A percentile compares a stretch with the other conserved stretches of the same genome.
Conservation (phyloP, 768 basidiomycete genomes). For the Dioszegia aurantiaca region DNA sequence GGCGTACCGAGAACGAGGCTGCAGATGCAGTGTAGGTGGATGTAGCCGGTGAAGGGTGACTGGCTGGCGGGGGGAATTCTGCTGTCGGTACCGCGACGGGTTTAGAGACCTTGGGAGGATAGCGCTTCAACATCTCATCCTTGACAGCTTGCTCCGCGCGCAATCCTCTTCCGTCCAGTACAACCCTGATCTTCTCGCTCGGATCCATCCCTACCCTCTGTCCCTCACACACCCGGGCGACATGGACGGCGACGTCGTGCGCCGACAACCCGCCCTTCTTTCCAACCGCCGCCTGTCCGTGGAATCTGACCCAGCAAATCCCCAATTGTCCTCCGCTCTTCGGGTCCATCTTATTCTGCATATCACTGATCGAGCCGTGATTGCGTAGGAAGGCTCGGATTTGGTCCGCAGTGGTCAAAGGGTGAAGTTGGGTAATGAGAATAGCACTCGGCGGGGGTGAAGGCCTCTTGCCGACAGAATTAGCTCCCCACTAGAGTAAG, state of each 20-base stretch:
- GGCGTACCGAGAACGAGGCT: constrained; percentile 8
- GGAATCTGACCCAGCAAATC: constrained; percentile 69
- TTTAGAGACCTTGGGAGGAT: constrained; percentile 34
- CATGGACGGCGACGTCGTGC: constrained; percentile 67
- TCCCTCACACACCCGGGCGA: constrained; percentile 67
- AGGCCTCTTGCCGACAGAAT: constrained; percentile 70
- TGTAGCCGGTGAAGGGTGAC: constrained; percentile 4
- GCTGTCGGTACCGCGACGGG: constrained; percentile 20
- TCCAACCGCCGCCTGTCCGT: constrained; percentile 15
- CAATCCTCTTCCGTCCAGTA: constrained; percentile 73
- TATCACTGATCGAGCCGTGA: constrained; percentile 64
- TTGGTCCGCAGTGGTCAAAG: constrained; percentile 65
- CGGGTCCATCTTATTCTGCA: constrained; percentile 75
- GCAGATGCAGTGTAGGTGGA: constrained; percentile 15
- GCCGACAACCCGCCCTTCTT: constrained; percentile 36
- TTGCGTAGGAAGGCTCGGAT: constrained; percentile 66
- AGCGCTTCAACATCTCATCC: constrained; percentile 59
- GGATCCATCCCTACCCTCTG: constrained; percentile 58
- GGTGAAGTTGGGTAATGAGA: constrained; percentile 68
- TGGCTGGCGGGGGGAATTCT: constrained; percentile 9
- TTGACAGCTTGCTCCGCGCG: constrained; percentile 65
- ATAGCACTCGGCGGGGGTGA: constrained; percentile 61
- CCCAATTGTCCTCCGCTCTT: constrained; percentile 79
- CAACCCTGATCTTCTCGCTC: constrained; percentile 64
- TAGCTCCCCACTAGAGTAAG: constrained; percentile 64